A percentile compares a stretch with the other conserved stretches of the same genome.
Evolutionary conservation across 2,329 filamentous ascomycete genomes (phyloP).

Genomic region (Penicillium digitatum): DNA sequence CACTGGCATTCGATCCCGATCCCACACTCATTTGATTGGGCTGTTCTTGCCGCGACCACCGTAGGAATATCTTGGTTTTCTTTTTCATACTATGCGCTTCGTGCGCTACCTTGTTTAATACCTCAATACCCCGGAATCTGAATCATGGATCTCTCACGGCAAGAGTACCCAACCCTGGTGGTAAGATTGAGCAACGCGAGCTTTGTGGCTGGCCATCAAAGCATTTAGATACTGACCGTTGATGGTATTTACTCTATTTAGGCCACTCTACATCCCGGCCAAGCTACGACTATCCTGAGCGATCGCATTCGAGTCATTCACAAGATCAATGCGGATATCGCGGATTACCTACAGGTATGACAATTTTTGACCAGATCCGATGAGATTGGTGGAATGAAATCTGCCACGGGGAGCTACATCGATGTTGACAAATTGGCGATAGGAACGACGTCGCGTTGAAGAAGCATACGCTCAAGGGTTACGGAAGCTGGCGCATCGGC

Average conservation of each 20-base stretch:
- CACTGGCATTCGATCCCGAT: constrained; percentile 13
- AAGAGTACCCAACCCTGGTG: constrained; percentile 92
- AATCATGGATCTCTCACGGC: constrained; percentile 70
- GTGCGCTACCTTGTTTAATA: constrained; percentile 15
- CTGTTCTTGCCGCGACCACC: constrained; percentile 1
- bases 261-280: constrained; percentile 74
- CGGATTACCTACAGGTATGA: constrained; percentile 91
- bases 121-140: constrained; percentile 25
- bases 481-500: constrained; percentile 72
- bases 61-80: constrained; percentile 1
- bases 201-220: constrained; percentile 14
- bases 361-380: neutral
- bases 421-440: constrained; percentile 15
- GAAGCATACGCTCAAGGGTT: constrained; percentile 81
- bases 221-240: constrained; percentile 11
- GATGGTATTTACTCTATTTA: constrained; percentile 37
- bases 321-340: constrained; percentile 83
- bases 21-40: constrained; percentile 17
- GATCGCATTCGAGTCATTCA: constrained; percentile 84
- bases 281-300: constrained; percentile 76
- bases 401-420: constrained; percentile 1
- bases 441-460: constrained; percentile 92
- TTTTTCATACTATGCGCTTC: constrained; percentile 34
- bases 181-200: constrained; percentile 53
- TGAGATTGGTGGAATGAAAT: constrained; percentile 14